Conservation (phyloP, 345 rosid genomes). For the Lepidium africanum region DNA sequence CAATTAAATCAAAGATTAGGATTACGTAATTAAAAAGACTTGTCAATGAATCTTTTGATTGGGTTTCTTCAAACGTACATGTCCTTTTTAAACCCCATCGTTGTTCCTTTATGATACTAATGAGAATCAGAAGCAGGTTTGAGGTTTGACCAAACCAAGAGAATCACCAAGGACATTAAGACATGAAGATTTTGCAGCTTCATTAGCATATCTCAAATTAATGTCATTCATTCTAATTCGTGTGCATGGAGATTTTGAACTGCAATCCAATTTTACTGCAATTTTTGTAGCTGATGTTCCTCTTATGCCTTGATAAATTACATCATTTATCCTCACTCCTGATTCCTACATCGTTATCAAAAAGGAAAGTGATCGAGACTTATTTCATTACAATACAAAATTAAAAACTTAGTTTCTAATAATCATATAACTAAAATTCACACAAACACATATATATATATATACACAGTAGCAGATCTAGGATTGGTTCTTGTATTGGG, state of each 20-base stretch:
- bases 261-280: constrained; percentile 35
- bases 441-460: too few relatives aligned
- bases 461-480: too few relatives aligned
- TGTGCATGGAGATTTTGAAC: constrained; percentile 27
- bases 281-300: constrained; percentile 37
- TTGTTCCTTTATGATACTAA: neutral
- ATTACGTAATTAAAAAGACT: too few relatives aligned
- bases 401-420: too few relatives aligned
- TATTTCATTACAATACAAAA: neutral
- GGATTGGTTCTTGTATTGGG: too few relatives aligned
- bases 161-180: constrained; percentile 25
- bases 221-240: constrained; percentile 27
- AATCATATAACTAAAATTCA: too few relatives aligned
- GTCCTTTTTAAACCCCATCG: neutral
- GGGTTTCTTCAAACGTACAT: neutral
- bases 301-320: constrained; percentile 28
- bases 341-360: constrained; percentile 12
- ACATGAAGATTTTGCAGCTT: constrained; percentile 31
- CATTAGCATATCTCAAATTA: constrained; percentile 14
- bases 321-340: constrained; percentile 29
- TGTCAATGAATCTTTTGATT: neutral
- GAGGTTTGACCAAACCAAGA: constrained; percentile 7
- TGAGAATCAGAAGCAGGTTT: constrained; percentile 15
- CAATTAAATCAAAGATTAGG: too few relatives aligned
- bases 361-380: neutral